phyloP scores from a whole-genome alignment of 2,329 filamentous ascomycete genomes.

The Neospermospora avenae region DNA sequence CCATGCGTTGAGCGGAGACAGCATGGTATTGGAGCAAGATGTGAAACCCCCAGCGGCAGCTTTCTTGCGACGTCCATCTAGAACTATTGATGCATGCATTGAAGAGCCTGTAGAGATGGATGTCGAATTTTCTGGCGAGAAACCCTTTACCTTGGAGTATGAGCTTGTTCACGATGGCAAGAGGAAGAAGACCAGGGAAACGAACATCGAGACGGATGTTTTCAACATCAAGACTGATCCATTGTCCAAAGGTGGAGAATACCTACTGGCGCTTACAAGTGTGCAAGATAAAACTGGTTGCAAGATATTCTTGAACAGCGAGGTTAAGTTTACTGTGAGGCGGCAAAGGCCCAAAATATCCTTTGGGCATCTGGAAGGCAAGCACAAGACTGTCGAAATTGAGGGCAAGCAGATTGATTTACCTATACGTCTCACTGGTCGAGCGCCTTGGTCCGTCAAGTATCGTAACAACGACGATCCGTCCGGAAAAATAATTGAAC shows the following conservation, averaged over 20 bases:
- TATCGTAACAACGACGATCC: slow-evolving; percentile 65
- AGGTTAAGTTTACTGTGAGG: slow-evolving; percentile 80
- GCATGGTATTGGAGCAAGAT: slow-evolving; percentile 73
- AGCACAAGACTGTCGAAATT: slow-evolving; percentile 69
- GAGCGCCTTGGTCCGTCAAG: slow-evolving; percentile 76
- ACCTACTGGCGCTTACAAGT: slow-evolving; percentile 79
- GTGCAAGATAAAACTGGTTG: slow-evolving; percentile 85
- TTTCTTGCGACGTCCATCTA: slow-evolving; percentile 55
- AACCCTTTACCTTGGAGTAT: slow-evolving; percentile 87
- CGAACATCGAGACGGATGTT: slow-evolving; percentile 58
- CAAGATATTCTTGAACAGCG: slow-evolving; percentile 80
- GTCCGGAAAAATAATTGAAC: slow-evolving; percentile 46
- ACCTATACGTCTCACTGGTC: slow-evolving; percentile 81
- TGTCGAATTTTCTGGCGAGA: slow-evolving; percentile 73
- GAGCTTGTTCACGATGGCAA: slow-evolving; percentile 89
- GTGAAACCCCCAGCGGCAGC: slow-evolving; percentile 92
- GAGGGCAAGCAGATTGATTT: slow-evolving; percentile 72
- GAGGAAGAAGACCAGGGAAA: slow-evolving; percentile 64
- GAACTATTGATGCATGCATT: slow-evolving; percentile 69
- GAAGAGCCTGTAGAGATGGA: slow-evolving; percentile 75
- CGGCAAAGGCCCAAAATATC: slow-evolving; percentile 82
- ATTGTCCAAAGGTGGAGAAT: slow-evolving; percentile 80
- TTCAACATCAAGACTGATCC: slow-evolving; percentile 73
- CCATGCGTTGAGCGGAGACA: slow-evolving; percentile 57
- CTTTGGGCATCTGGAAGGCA: slow-evolving; percentile 83